These are phyloP conservation scores for Cyclotella choctawhatcheeana DNA, from an alignment of 108 stramenopile genomes.

Conservation along the genomic window DNA sequence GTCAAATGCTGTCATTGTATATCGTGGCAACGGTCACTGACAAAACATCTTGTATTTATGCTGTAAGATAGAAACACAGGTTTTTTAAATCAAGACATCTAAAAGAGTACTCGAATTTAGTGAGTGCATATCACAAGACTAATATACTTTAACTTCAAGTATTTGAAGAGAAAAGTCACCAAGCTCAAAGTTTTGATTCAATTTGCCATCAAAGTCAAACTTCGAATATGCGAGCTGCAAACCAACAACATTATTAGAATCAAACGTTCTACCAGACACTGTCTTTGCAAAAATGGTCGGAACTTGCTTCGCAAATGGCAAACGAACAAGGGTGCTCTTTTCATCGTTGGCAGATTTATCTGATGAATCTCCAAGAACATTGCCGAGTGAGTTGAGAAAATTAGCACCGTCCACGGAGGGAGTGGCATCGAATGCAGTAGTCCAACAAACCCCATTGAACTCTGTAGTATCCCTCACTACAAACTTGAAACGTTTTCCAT, in stretches of 20 bases:
- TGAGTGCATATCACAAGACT: too few relatives aligned
- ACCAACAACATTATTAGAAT: constrained; percentile 54
- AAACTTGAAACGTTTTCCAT: constrained; percentile 68
- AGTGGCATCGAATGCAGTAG: constrained; percentile 57
- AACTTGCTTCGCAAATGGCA: constrained; percentile 68
- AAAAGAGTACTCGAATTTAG: too few relatives aligned
- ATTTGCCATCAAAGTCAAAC: constrained; percentile 78
- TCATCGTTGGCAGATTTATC: neutral
- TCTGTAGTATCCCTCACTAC: constrained; percentile 76
- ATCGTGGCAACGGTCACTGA: too few relatives aligned
- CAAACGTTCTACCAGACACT: constrained; percentile 50
- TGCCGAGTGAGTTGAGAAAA: neutral
- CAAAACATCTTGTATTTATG: too few relatives aligned
- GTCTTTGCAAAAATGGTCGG: constrained; percentile 78
- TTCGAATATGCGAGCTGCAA: constrained; percentile 83
- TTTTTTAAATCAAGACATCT: too few relatives aligned
- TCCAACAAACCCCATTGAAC: constrained; percentile 88
- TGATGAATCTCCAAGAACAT: neutral
- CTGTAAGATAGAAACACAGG: too few relatives aligned
- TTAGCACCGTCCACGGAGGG: neutral
- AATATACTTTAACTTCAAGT: constrained; percentile 16
- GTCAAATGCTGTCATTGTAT: too few relatives aligned
- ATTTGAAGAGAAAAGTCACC: constrained; percentile 51
- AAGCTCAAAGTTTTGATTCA: constrained; percentile 63
- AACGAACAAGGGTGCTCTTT: constrained; percentile 20